phyloP scores from a whole-genome alignment of 1,139 yeast genomes.

The Hemisphaericaspora subhashii region DNA sequence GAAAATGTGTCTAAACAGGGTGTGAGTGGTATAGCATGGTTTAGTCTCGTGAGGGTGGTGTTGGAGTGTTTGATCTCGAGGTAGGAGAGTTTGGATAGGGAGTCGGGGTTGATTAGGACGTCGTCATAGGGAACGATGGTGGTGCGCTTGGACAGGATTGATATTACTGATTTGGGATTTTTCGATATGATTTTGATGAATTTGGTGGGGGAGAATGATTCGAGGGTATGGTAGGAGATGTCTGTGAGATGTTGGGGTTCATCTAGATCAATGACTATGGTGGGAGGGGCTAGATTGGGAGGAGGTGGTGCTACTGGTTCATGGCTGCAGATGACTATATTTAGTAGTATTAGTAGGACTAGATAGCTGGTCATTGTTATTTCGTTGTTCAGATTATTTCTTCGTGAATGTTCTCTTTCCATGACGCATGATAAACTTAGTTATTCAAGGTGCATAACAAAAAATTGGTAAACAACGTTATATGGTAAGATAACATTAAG shows the following conservation, averaged over 20 bases:
- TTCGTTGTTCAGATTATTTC: neutral
- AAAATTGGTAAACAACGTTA: too few species aligned
- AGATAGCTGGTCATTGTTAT: neutral
- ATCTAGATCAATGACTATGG: neutral
- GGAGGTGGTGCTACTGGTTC: neutral
- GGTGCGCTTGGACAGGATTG: conserved; percentile 10
- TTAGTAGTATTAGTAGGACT: neutral
- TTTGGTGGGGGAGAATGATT: neutral
- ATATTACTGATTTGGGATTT: conserved; percentile 10
- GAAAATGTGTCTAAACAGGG: conserved; percentile 8
- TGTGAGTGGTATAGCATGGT: conserved; percentile 9
- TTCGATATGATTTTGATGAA: conserved; percentile 1
- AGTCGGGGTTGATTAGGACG: conserved; percentile 1
- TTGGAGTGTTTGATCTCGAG: conserved; percentile 7
- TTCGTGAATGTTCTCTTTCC: too few species aligned
- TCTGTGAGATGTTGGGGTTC: conserved; percentile 3
- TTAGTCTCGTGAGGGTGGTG: neutral
- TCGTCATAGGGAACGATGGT: conserved; percentile 12
- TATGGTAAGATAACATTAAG: too few species aligned
- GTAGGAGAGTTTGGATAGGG: conserved; percentile 3
- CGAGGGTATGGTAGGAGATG: conserved; percentile 3
- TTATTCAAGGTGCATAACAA: too few species aligned
- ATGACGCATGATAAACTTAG: too few species aligned
- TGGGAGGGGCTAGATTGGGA: neutral
- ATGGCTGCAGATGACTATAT: neutral